These are phyloP conservation scores for Alternaria brassicae DNA, from an alignment of 2,329 filamentous ascomycete genomes.

Conservation along the genomic window DNA sequence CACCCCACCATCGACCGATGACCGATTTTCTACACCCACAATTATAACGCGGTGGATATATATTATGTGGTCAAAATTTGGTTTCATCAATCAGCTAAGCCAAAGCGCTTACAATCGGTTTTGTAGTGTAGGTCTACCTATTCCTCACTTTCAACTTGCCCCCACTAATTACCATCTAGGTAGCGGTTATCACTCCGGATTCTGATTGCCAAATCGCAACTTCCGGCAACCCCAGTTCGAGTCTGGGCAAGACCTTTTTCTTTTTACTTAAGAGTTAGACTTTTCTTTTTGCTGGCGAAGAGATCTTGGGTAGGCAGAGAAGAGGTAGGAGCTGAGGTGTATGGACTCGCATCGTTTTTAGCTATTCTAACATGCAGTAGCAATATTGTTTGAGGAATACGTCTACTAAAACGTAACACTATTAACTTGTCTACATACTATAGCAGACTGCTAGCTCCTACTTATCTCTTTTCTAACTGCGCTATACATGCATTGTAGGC, in stretches of 20 bases:
- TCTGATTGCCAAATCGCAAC: conserved; percentile 3
- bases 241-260: conserved; percentile 18
- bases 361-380: not conserved
- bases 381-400: too few species aligned
- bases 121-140: conserved; percentile 10
- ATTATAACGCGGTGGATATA: too few species aligned
- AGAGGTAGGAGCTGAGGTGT: not conserved
- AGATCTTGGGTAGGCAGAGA: not conserved
- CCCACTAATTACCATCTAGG: conserved; percentile 8
- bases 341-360: not conserved
- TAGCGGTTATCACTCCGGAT: conserved; percentile 22
- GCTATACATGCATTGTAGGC: not conserved
- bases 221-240: conserved; percentile 21
- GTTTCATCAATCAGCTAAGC: conserved; percentile 8
- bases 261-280: too few species aligned
- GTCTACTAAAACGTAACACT: too few species aligned
- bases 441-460: accelerated
- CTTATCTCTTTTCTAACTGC: not conserved
- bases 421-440: not conserved
- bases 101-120: conserved; percentile 10
- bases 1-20: not conserved
- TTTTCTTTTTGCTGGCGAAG: not conserved
- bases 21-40: accelerated
- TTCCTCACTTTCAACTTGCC: conserved; percentile 4
- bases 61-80: not conserved